phyloP scores from a whole-genome alignment of 148 eudicot genomes.

The Nyssa sinensis region DNA sequence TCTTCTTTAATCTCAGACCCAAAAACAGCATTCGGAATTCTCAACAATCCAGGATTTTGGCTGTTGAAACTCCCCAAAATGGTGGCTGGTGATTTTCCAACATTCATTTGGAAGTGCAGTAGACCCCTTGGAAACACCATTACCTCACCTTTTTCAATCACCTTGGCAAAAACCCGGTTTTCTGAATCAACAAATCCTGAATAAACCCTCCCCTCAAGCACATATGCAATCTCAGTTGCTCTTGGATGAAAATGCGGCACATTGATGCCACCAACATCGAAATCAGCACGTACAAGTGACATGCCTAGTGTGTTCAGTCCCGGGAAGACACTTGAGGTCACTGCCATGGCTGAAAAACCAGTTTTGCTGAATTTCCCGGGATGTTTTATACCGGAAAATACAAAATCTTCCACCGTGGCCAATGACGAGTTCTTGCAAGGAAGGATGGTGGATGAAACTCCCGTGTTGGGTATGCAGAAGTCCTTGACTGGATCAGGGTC shows the following conservation, averaged over 20 bases:
- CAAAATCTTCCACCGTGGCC: slow-evolving; percentile 55
- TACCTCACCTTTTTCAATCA: slow-evolving; percentile 76
- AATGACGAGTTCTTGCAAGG: slow-evolving; percentile 59
- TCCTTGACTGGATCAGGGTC: slow-evolving; percentile 81
- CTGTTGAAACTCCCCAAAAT: slow-evolving; percentile 78
- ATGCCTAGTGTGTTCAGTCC: slow-evolving; percentile 77
- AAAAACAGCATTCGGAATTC: slow-evolving; percentile 58
- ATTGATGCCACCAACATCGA: slow-evolving; percentile 55
- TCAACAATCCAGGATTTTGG: slow-evolving; percentile 78
- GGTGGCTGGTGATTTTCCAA: slow-evolving; percentile 58
- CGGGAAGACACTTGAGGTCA: slow-evolving; percentile 51
- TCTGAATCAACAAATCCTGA: slow-evolving; percentile 73
- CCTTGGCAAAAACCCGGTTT: slow-evolving; percentile 63
- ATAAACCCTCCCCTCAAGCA: slow-evolving; percentile 61
- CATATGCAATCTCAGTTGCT: slow-evolving; percentile 74
- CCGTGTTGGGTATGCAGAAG: slow-evolving; percentile 54
- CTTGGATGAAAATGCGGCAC: slow-evolving; percentile 84
- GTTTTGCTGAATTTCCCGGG: slow-evolving; percentile 32
- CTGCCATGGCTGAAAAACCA: slow-evolving; percentile 53
- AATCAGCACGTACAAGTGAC: slow-evolving; percentile 76
- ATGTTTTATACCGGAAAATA: slow-evolving; percentile 54
- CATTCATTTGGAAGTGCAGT: slow-evolving; percentile 82
- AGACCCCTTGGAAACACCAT: slow-evolving; percentile 87
- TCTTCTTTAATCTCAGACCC: slow-evolving; percentile 57
- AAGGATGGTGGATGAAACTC: slow-evolving; percentile 12